Conservation (phyloP, 495 filamentous ascomycete species). For the Neurospora sp. region DNA sequence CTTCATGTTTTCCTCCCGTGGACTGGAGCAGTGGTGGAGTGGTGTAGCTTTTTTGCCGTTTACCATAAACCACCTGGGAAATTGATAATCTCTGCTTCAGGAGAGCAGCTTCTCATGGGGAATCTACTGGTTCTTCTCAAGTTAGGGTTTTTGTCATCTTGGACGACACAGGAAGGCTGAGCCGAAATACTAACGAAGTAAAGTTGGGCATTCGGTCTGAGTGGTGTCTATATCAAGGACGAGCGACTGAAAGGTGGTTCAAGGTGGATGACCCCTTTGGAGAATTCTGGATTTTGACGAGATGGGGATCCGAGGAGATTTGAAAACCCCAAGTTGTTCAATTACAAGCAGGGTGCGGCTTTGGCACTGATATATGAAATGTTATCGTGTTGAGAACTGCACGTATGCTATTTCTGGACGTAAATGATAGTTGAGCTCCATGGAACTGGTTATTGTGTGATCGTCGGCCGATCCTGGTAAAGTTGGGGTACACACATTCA, state of each 20-base stretch:
- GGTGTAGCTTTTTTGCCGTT: not conserved
- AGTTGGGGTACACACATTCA: not conserved
- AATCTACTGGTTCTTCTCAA: not conserved
- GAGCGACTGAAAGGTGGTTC: not conserved
- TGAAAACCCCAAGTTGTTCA: not conserved
- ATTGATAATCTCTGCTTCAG: not conserved
- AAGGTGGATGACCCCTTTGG: not conserved
- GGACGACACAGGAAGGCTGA: not conserved
- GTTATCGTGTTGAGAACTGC: no score
- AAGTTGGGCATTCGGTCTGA: not conserved
- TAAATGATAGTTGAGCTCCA: not conserved
- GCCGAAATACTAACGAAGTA: not conserved
- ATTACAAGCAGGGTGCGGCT: not conserved
- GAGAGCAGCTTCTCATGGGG: not conserved
- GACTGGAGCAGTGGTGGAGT: not conserved
- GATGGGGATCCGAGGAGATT: not conserved
- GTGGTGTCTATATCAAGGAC: not conserved
- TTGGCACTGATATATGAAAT: not conserved
- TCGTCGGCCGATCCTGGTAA: not conserved
- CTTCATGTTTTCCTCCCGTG: not conserved
- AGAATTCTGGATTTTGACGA: not conserved
- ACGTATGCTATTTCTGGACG: not conserved
- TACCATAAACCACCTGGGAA: not conserved
- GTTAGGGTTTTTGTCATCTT: not conserved
- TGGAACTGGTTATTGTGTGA: not conserved